These are phyloP conservation scores for Leccinum ochraceum DNA, from an alignment of 768 basidiomycete genomes.

Conservation along the genomic window DNA sequence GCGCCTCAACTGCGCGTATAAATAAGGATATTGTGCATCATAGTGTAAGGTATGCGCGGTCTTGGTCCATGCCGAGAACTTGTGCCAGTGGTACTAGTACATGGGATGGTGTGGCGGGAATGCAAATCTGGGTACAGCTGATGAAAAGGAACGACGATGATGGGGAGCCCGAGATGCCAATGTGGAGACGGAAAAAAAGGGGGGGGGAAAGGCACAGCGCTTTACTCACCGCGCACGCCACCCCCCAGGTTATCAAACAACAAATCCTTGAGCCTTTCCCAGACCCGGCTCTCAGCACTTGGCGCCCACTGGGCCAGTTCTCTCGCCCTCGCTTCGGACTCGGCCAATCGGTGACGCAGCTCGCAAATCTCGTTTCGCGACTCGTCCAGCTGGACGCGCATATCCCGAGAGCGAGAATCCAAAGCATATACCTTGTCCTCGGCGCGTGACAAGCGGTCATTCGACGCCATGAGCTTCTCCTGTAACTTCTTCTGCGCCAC, in stretches of 20 bases:
- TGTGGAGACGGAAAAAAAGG: neutral
- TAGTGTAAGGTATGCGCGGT: constrained; percentile 25
- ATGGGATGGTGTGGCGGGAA: constrained; percentile 27
- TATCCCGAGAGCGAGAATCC: constrained; percentile 25
- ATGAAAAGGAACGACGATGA: constrained; percentile 8
- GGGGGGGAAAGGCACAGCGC: neutral
- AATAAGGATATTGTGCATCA: constrained; percentile 20
- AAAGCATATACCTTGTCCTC: constrained; percentile 18
- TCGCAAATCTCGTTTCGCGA: constrained; percentile 22
- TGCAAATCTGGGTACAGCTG: constrained; percentile 21
- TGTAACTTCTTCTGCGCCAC: constrained; percentile 18
- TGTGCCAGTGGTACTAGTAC: constrained; percentile 19
- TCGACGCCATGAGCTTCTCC: constrained; percentile 20
- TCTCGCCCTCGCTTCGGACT: constrained; percentile 23
- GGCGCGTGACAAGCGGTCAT: constrained; percentile 14
- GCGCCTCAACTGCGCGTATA: constrained; percentile 24
- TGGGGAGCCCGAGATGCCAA: constrained; percentile 6
- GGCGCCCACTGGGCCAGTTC: constrained; percentile 18
- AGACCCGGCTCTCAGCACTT: constrained; percentile 24
- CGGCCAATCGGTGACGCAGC: constrained; percentile 25
- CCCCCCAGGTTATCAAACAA: constrained; percentile 29
- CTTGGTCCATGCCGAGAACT: constrained; percentile 25
- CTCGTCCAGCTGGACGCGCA: constrained; percentile 19
- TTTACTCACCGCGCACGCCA: constrained; percentile 24
- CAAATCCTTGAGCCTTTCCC: constrained; percentile 32